These are phyloP conservation scores for Quercus alba DNA, from an alignment of 306 rosid genomes.

Conservation along the genomic window DNA sequence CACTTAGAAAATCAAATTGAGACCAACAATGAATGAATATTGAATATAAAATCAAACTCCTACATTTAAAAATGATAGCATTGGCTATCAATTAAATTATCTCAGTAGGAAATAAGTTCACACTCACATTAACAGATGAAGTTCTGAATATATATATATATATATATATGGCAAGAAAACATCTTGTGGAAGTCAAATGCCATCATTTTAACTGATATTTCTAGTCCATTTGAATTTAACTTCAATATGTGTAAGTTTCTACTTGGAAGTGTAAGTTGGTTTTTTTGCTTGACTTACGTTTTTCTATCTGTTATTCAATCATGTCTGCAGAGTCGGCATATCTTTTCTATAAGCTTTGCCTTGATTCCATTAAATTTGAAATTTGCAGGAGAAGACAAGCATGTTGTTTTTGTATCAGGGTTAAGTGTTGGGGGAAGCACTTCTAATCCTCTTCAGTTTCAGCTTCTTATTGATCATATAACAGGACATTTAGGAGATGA, in stretches of 20 bases:
- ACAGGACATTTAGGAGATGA: constrained; percentile 98
- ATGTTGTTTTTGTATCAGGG: constrained; percentile 82
- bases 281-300: constrained; percentile 17
- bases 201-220: not conserved
- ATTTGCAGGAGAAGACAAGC: constrained; percentile 80
- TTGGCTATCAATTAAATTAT: not conserved
- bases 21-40: not conserved
- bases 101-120: not conserved
- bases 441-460: constrained; percentile 85
- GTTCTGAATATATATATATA: not conserved
- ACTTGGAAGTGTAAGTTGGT: not conserved
- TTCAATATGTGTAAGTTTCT: not conserved
- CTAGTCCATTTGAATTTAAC: not conserved
- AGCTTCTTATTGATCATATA: constrained; percentile 92
- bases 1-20: not conserved
- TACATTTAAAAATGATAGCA: not conserved
- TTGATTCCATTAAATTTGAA: constrained; percentile 6
- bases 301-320: not conserved
- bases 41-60: not conserved
- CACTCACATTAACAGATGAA: not conserved
- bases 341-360: not conserved
- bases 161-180: not conserved
- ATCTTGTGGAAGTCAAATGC: not conserved
- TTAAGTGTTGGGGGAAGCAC: constrained; percentile 69
- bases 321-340: not conserved